Percentiles rank a stretch among this genome's conserved stretches.
These are phyloP conservation scores for Neonectria ditissima DNA, from an alignment of 2,329 filamentous ascomycete genomes.

Conservation along the genomic window DNA sequence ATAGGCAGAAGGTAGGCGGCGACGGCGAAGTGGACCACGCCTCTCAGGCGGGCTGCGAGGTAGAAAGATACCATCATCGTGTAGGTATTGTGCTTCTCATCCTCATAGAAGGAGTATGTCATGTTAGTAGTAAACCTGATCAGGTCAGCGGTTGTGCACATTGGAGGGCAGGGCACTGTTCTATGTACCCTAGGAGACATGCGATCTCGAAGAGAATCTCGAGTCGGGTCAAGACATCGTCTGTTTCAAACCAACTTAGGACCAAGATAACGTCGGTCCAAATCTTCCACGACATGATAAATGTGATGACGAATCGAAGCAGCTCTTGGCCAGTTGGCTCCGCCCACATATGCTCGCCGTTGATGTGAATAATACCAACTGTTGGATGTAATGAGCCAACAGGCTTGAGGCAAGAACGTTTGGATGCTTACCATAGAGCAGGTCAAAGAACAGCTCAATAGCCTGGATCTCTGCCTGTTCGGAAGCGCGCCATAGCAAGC, in stretches of 20 bases:
- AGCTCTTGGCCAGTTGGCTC: conserved; percentile 65
- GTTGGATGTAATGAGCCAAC: background rate
- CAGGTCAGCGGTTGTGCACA: background rate
- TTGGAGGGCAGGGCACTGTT: background rate
- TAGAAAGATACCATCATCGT: conserved; percentile 71
- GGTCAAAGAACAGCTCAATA: conserved; percentile 74
- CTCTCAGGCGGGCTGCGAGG: conserved; percentile 67
- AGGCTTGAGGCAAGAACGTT: background rate
- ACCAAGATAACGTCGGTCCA: conserved; percentile 70
- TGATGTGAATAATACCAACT: conserved; percentile 73
- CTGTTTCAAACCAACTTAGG: conserved; percentile 72
- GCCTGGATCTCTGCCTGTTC: conserved; percentile 70
- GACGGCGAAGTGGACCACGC: conserved; percentile 59
- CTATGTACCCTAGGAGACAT: conserved; percentile 65
- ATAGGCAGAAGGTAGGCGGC: conserved; percentile 65
- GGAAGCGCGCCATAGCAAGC: conserved; percentile 71
- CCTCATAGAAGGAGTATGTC: conserved; percentile 63
- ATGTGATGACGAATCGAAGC: conserved; percentile 70
- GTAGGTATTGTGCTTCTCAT: conserved; percentile 61
- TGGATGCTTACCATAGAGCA: conserved; percentile 61
- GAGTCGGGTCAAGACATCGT: conserved; percentile 69
- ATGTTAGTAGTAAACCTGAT: conserved; percentile 71
- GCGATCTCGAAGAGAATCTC: conserved; percentile 71
- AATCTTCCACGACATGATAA: conserved; percentile 73
- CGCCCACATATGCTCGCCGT: conserved; percentile 71